A percentile compares a stretch with the other conserved stretches of the same genome.
phyloP scores from a whole-genome alignment of 345 rosid species.

The Hibiscus trionum region DNA sequence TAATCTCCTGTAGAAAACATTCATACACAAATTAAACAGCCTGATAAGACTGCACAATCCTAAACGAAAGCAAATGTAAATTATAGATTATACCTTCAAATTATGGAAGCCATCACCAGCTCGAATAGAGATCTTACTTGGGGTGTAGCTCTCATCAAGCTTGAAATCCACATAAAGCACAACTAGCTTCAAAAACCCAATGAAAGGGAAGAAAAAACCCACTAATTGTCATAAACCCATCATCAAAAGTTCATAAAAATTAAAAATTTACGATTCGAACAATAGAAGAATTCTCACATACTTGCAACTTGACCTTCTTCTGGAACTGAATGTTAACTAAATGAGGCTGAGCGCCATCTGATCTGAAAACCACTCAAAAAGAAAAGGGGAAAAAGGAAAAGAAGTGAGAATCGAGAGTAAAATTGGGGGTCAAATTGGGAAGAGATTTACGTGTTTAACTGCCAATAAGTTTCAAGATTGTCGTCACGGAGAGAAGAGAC shows the following conservation, averaged over 20 bases:
- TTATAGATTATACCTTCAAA: slow-evolving; percentile 51
- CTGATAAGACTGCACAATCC: not conserved
- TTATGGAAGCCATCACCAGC: slow-evolving; percentile 95
- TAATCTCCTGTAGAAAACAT: slow-evolving; percentile 56
- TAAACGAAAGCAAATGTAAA: not conserved
- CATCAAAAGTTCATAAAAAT: slow-evolving; percentile 13
- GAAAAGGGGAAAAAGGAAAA: not conserved
- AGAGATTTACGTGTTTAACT: slow-evolving; percentile 29
- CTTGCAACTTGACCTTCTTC: slow-evolving; percentile 91
- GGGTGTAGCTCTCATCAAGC: slow-evolving; percentile 92
- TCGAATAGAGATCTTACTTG: slow-evolving; percentile 76
- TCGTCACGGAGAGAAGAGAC: slow-evolving; percentile 84
- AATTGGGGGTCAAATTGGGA: not conserved
- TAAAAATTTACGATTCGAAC: not conserved
- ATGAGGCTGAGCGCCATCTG: slow-evolving; percentile 97
- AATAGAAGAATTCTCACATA: slow-evolving; percentile 10
- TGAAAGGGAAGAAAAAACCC: not conserved
- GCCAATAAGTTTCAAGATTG: slow-evolving; percentile 87
- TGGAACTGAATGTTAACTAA: slow-evolving; percentile 89
- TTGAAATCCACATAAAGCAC: slow-evolving; percentile 78
- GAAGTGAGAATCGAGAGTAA: not conserved
- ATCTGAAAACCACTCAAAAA: slow-evolving; percentile 33
- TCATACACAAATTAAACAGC: not conserved
- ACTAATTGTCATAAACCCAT: slow-evolving; percentile 12
- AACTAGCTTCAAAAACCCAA: slow-evolving; percentile 46